Percentiles rank a stretch among this genome's conserved stretches.
Evolutionary conservation across 768 basidiomycete species (phyloP).

Genomic region (Russula ochroleuca): DNA sequence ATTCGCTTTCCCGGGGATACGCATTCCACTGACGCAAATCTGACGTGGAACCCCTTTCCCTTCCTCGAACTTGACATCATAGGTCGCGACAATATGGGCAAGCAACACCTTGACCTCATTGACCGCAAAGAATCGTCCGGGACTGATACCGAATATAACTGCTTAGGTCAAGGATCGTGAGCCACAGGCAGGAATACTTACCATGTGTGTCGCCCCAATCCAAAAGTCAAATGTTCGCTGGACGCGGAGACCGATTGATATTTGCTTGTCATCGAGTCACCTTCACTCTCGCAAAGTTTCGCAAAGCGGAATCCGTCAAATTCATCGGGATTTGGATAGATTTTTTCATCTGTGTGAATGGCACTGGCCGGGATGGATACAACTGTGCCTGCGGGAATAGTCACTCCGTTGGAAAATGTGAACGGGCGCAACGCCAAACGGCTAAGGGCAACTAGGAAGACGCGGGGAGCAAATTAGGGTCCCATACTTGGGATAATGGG

Average conservation of each 20-base stretch:
- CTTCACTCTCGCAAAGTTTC: constrained; percentile 23
- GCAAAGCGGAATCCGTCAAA: constrained; percentile 44
- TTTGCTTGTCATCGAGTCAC: background rate
- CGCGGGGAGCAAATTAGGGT: background rate
- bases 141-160: no score
- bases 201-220: background rate
- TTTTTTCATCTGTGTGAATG: constrained; percentile 39
- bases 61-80: background rate
- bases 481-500: no score
- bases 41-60: background rate
- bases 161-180: no score
- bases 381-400: constrained; percentile 38
- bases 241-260: background rate
- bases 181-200: background rate
- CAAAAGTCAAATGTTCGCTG: background rate
- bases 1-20: background rate
- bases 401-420: constrained; percentile 36
- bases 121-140: background rate
- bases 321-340: constrained; percentile 41
- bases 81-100: background rate
- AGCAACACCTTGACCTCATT: background rate
- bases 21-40: background rate
- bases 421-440: background rate
- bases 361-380: constrained; percentile 35
- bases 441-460: constrained; percentile 22